Evolutionary conservation across 2,329 filamentous ascomycete genomes (phyloP).

Genomic region (Nemania sp.): DNA sequence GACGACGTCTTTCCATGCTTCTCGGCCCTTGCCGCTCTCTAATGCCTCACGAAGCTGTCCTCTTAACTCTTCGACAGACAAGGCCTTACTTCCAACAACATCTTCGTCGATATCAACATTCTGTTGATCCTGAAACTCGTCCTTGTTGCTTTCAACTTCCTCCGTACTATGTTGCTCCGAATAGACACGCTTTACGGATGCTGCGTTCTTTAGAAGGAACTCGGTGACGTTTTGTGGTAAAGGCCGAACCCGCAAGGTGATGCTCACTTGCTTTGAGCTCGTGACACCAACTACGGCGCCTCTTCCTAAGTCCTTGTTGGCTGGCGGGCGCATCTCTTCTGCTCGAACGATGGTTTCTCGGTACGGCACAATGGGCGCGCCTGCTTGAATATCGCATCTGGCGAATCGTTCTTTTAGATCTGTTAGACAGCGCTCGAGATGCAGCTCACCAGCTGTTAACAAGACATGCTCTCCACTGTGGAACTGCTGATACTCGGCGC

Average conservation of each 20-base stretch:
- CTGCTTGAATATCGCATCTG: constrained; percentile 90
- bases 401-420: constrained; percentile 93
- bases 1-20: constrained; percentile 76
- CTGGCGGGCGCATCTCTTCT: constrained; percentile 89
- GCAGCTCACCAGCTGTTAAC: constrained; percentile 89
- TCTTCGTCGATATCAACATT: constrained; percentile 59
- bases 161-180: constrained; percentile 65
- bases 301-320: constrained; percentile 82
- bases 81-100: constrained; percentile 60
- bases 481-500: constrained; percentile 93
- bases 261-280: constrained; percentile 81
- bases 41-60: constrained; percentile 71
- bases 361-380: constrained; percentile 93
- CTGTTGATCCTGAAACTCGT: constrained; percentile 44
- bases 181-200: constrained; percentile 79
- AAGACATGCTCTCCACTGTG: constrained; percentile 94
- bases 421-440: constrained; percentile 90
- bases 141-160: constrained; percentile 39
- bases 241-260: constrained; percentile 78
- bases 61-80: constrained; percentile 79
- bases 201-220: constrained; percentile 79
- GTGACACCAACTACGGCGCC: constrained; percentile 78
- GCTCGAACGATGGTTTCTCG: constrained; percentile 87
- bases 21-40: constrained; percentile 71
- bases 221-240: constrained; percentile 79